phyloP scores from a whole-genome alignment of 305 asterid species.

The Solanum hybrid region DNA sequence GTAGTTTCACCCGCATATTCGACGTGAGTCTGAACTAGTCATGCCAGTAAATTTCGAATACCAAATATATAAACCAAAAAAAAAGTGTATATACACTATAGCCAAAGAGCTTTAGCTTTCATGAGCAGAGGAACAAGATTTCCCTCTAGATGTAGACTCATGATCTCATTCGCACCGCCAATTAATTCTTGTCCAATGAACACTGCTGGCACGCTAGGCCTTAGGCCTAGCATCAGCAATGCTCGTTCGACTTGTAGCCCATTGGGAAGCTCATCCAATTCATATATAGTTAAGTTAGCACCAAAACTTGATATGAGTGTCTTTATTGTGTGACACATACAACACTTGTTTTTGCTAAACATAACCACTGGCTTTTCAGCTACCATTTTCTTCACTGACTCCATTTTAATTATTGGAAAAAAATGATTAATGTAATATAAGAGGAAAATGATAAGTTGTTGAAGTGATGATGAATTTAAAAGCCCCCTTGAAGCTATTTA shows the following conservation, averaged over 20 bases:
- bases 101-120: conserved; percentile 59
- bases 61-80: background rate
- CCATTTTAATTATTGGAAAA: conserved; percentile 30
- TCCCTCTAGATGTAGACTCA: conserved; percentile 55
- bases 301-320: conserved; percentile 63
- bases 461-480: background rate
- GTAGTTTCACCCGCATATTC: background rate
- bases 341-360: conserved; percentile 62
- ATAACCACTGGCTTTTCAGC: conserved; percentile 66
- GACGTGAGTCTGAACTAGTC: background rate
- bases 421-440: background rate
- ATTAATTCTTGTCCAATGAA: conserved; percentile 51
- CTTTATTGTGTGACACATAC: conserved; percentile 62
- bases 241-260: conserved; percentile 53
- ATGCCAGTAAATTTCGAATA: background rate
- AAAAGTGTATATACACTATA: conserved; percentile 10
- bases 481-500: background rate
- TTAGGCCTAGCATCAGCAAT: conserved; percentile 23
- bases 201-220: conserved; percentile 47
- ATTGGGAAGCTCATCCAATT: conserved; percentile 56
- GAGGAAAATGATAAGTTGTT: background rate
- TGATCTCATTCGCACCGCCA: conserved; percentile 67
- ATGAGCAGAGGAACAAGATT: conserved; percentile 27
- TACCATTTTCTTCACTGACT: conserved; percentile 35
- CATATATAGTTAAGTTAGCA: conserved; percentile 49